Evolutionary conservation across 257 asterid species (phyloP), one percentile per base, ranked within the genome.

Genomic region (Lithospermum erythrorhizon): DNA sequence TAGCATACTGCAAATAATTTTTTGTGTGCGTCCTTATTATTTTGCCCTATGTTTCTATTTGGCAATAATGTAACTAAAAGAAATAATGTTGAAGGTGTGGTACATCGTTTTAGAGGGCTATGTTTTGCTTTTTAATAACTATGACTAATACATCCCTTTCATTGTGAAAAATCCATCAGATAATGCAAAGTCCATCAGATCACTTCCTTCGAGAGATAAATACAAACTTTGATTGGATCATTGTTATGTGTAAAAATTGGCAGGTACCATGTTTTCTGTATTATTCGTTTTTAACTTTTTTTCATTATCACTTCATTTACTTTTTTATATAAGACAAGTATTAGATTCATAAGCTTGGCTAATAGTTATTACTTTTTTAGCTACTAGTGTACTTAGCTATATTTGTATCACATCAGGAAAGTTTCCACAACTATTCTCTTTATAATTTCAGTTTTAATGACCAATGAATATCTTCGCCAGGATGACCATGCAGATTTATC

Each of bases 101-200:
- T n/a, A 35, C 45, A 35, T 35, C 45, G 14, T 13, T 10, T 7
- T 35, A 35, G 37, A n/a, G 7, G 45, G 32, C 45, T 8, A 35
- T 35, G 7, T 35, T 35, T 8, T 9, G 45, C 45, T 35, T 35
- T n/a, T 35, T 35, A 35, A 35, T 35, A 35, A 7, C 53, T 49
- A 23, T 62, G 61, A 60, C 32, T 66, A 32, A 63, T 64, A 22
- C 57, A 55, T 61, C 30, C 48, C 57, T 72, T 72, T 51, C 32
- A 65, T 61, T 72, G 59, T 76, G 85, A 58, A 93, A 11, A 93
- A 93, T 81, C 97, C 99, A 72, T 75, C 99, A 97, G 8, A 93
- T 93, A 73, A 93, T 93, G 99, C 99, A 93, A 87, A 93, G 99
- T 76, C 99, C 99, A 49, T 86, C 99, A 0, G 99, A 93, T 76